These are phyloP conservation scores for Aristolochia contorta DNA, from an alignment of 164 flowering plant genomes.

Conservation along the genomic window DNA sequence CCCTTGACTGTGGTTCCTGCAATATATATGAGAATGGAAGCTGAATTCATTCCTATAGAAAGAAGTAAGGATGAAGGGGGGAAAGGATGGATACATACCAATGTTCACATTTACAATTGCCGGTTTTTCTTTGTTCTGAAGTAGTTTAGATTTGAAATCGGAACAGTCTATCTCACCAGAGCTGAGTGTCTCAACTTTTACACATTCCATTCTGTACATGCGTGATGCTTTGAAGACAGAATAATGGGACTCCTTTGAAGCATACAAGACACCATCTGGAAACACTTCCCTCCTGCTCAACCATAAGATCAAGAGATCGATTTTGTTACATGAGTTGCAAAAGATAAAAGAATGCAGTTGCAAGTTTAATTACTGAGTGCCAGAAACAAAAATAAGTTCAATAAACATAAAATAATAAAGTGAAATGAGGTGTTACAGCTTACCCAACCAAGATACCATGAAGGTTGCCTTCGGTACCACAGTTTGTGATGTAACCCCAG, in stretches of 20 bases:
- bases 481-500: constrained; percentile 99
- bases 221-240: constrained; percentile 92
- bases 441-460: constrained; percentile 97
- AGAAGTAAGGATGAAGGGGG: no score
- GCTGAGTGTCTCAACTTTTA: constrained; percentile 48
- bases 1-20: constrained; percentile 97
- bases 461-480: constrained; percentile 99
- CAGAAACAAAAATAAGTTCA: no score
- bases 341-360: neutral
- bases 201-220: constrained; percentile 92
- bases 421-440: constrained; percentile 11
- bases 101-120: constrained; percentile 90
- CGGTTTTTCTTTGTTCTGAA: constrained; percentile 69
- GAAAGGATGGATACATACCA: constrained; percentile 29
- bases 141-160: constrained; percentile 57
- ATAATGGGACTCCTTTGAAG: constrained; percentile 80
- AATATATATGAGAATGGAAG: constrained; percentile 3
- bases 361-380: no score
- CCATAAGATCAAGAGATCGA: neutral
- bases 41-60: neutral
- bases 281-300: constrained; percentile 82
- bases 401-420: neutral
- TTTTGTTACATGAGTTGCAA: neutral
- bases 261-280: constrained; percentile 85
- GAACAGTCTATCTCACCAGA: constrained; percentile 89